These are phyloP conservation scores for Kurtzmaniella fragi DNA, from an alignment of 805 yeast genomes.

Conservation along the genomic window DNA sequence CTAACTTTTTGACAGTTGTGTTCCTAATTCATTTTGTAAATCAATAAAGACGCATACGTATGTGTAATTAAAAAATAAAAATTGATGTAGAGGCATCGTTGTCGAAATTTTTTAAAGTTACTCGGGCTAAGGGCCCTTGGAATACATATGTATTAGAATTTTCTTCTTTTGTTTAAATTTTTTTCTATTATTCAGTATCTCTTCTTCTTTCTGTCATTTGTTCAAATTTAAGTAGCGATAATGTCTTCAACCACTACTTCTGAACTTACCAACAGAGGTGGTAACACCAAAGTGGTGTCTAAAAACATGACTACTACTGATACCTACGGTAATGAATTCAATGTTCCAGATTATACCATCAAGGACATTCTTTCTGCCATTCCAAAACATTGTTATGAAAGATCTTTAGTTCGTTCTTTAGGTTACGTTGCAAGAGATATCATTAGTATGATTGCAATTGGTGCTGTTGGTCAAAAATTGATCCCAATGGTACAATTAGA, in stretches of 20 bases:
- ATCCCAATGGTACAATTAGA: slow-evolving; percentile 36
- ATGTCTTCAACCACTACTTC: slow-evolving; percentile 4
- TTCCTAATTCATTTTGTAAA: too few species aligned
- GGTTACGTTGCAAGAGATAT: slow-evolving; percentile 53
- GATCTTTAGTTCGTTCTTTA: slow-evolving; percentile 45
- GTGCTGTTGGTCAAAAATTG: slow-evolving; percentile 36
- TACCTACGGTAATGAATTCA: slow-evolving; percentile 49
- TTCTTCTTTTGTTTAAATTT: slow-evolving; percentile 1
- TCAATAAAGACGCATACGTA: too few species aligned
- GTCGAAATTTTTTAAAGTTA: not conserved
- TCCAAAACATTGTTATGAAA: slow-evolving; percentile 58
- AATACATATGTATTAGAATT: not conserved
- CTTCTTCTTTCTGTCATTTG: not conserved
- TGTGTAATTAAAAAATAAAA: too few species aligned
- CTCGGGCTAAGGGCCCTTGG: not conserved
- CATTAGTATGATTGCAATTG: slow-evolving; percentile 35
- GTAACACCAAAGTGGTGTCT: slow-evolving; percentile 7
- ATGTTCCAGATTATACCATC: slow-evolving; percentile 59
- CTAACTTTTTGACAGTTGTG: too few species aligned
- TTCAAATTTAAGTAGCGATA: not conserved
- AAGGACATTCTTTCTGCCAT: slow-evolving; percentile 53
- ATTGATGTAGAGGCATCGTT: not conserved
- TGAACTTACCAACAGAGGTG: slow-evolving; percentile 7
- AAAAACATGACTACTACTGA: slow-evolving; percentile 36
- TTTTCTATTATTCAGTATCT: slow-evolving; percentile 1